These are phyloP conservation scores for Candida orba DNA, from an alignment of 805 yeast species.

Conservation along the genomic window DNA sequence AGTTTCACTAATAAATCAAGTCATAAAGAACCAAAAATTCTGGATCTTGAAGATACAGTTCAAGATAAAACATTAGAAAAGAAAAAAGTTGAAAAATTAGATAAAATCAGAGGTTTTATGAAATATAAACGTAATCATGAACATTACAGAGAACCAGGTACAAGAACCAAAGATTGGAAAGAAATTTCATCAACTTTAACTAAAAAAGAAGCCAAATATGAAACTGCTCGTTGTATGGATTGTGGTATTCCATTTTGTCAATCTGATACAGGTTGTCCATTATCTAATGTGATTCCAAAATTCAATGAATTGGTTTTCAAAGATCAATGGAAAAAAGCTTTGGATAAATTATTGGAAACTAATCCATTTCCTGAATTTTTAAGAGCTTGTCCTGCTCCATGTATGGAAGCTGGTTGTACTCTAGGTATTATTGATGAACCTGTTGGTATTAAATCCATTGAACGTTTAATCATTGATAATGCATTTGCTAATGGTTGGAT, in stretches of 20 bases:
- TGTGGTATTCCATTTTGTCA: conserved; percentile 99
- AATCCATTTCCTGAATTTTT: conserved; percentile 98
- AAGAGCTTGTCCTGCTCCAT: conserved; percentile 97
- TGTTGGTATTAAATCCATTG: conserved; percentile 93
- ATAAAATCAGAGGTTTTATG: conserved; percentile 86
- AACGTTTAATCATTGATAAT: conserved; percentile 91
- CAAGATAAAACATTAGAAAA: conserved; percentile 59
- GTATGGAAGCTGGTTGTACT: conserved; percentile 89
- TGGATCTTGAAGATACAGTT: conserved; percentile 86
- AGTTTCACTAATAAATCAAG: conserved; percentile 27
- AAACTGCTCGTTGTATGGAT: conserved; percentile 98
- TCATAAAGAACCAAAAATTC: conserved; percentile 68
- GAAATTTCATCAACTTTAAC: conserved; percentile 78
- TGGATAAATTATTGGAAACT: conserved; percentile 87
- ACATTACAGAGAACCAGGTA: conserved; percentile 68
- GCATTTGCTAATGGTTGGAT: conserved; percentile 98
- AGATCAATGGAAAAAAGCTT: conserved; percentile 91
- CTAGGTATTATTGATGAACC: conserved; percentile 91
- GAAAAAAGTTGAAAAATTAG: conserved; percentile 58
- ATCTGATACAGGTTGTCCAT: conserved; percentile 96
- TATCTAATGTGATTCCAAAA: conserved; percentile 93
- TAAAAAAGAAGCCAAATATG: conserved; percentile 79
- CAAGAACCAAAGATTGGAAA: conserved; percentile 85
- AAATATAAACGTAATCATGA: conserved; percentile 87
- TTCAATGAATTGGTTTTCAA: conserved; percentile 96